Base-by-base conservation (phyloP, 192 early-diverging fungal species). In the Backusella parvicylindrica region DNA sequence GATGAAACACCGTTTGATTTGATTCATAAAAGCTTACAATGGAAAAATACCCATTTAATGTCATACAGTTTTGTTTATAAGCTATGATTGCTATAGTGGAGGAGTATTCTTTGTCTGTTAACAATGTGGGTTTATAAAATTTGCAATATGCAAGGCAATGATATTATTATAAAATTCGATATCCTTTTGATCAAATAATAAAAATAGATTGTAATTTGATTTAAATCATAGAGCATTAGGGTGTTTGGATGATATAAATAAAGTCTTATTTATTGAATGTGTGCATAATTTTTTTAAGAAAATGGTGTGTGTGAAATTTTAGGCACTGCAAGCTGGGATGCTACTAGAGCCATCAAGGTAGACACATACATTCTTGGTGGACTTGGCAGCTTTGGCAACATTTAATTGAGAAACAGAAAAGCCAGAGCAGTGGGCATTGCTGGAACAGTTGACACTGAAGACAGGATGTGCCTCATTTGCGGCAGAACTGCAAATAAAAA, bases 381-480 rank as follows among this genome's bases (percentile, higher is more conserved):
- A 36, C 32, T 68, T 68, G 63, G 43, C 21, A 53, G 71, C 50
- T 21, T 56, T 63, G 4, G 28, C 2, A 28, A 74, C n/a, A n/a
- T 49, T 50, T 16, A 74, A 49, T 31, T 74, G 28, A 3, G 47
- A 68, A 38, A 74, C 30, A 4, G 73, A 21, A 33, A 74, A 74
- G 32, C 50, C 32, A n/a, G 63, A 67, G 41, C 73, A 74, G 49
- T 64, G 73, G n/a, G 73, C 49, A 15, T 50, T 67, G 43, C 38
- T 68, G 26, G 73, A 74, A 13, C 73, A 74, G 65, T 74, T 74
- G 30, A 74, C 73, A 67, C 15, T 74, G 18, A 74, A 15, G 16
- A 74, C 23, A 0, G 73, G 73, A 9, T n/a, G 9, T 11, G 33
- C 40, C 8, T 64, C 21, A 43, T n/a, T 67, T 23, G 64, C 23